Base-by-base conservation (phyloP, 805 yeast genomes). In the Ascoidea rubescens region DNA sequence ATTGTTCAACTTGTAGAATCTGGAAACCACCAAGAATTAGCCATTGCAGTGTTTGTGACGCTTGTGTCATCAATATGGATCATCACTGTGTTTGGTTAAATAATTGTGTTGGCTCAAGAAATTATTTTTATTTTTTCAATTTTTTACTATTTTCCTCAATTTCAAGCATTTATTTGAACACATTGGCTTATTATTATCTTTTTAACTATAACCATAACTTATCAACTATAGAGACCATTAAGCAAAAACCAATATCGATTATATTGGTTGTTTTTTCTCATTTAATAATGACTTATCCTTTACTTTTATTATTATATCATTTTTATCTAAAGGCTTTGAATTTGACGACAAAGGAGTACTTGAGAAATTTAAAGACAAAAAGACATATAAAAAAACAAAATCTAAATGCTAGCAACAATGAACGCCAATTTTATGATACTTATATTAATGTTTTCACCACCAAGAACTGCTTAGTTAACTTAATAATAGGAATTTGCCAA, bases 21-120 rank as follows among this genome's bases (percentile, higher is more conserved):
- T 86, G 95, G 91, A 66, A 91, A 57, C 83, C 88, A 7, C 87
- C 89, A 1, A 66, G 95, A 51, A 67, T 89, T 0, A 77, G 83
- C 52, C 96, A 87, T 64, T 87, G 96, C 60, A 71, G 81, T 1
- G 70, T 71, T 2, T 87, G 96, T 65, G 78, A 78, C 55, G 70
- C 71, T 5, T 87, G 96, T 60, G 69, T 85, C 17, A 62, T 71
- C 43, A 63, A 71, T 53, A 83, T 80, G 61, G 95, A 85, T 60
- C 87, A 81, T 60, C 87, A 81, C 63, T 84, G 90, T 60, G 58
- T 71, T 43, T 79, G 85, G 78, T 61, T 87, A 50, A 82, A 84
- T 59, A 85, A 80, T 58, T 87, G 96, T 62, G 74, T 87, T 46
- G 96, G 95, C 1, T 77, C 78, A 55, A 65, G 86, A 52, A 87